phyloP scores from a whole-genome alignment of 2,329 filamentous ascomycete genomes.

The Epichloe bromicola region DNA sequence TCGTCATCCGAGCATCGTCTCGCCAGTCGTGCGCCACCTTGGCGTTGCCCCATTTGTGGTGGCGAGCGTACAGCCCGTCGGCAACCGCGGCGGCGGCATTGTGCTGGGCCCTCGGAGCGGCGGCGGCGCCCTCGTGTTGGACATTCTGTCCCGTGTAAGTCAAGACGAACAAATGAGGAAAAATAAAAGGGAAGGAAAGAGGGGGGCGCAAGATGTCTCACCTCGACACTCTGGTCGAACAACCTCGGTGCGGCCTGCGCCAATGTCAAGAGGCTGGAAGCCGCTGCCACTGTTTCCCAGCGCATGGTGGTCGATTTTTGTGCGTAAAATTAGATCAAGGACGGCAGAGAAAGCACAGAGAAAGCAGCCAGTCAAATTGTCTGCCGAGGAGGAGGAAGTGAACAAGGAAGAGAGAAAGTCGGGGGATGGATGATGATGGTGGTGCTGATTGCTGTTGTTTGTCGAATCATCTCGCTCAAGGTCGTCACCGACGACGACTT shows the following conservation, averaged over 20 bases:
- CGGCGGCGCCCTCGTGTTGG: background rate
- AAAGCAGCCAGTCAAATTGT: no score
- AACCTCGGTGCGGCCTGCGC: slow-evolving; percentile 3
- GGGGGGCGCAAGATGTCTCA: background rate
- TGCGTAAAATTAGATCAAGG: no score
- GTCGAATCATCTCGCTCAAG: background rate
- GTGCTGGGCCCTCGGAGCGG: no score
- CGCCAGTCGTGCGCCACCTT: background rate
- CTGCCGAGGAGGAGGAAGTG: background rate
- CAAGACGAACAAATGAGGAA: background rate
- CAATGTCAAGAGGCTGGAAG: slow-evolving; percentile 2
- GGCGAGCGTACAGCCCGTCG: slow-evolving; percentile 1
- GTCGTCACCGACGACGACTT: background rate
- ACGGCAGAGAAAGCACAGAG: no score
- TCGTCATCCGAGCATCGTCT: background rate
- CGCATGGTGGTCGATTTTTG: background rate
- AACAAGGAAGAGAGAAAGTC: background rate
- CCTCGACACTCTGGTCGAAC: background rate
- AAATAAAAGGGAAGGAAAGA: no score
- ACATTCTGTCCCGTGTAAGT: background rate
- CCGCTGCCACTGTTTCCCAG: slow-evolving; percentile 1
- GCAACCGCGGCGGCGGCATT: background rate
- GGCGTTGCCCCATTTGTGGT: background rate
- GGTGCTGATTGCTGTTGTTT: background rate
- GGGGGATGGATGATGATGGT: background rate